A percentile compares a stretch with the other conserved stretches of the same genome.
These are phyloP conservation scores for Lepidopterella palustris DNA, from an alignment of 495 filamentous ascomycete genomes.

Conservation along the genomic window DNA sequence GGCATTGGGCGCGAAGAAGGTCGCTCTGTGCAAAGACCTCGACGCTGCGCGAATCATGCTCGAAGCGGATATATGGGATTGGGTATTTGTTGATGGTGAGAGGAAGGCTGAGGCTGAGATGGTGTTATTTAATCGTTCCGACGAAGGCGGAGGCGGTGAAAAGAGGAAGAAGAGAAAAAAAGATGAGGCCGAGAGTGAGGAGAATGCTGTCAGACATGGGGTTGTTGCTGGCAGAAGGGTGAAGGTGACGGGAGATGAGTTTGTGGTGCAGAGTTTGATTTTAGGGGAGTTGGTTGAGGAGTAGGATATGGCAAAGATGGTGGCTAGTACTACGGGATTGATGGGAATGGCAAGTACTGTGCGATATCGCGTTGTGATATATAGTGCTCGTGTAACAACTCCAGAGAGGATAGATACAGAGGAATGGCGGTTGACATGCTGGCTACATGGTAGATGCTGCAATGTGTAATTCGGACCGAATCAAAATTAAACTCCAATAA, in stretches of 20 bases:
- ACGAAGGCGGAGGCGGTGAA: conserved; percentile 10
- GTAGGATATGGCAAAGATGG: background rate
- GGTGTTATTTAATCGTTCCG: conserved; percentile 36
- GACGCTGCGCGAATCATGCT: conserved; percentile 55
- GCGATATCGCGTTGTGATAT: background rate
- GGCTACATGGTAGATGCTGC: no score
- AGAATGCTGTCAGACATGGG: conserved; percentile 28
- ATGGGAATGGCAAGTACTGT: background rate
- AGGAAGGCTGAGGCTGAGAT: conserved; percentile 38
- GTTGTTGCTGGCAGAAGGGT: conserved; percentile 42
- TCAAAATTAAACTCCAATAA: no score
- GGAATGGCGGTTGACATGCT: background rate
- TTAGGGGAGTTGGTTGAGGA: conserved; percentile 67
- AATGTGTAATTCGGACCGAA: no score
- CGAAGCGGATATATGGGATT: conserved; percentile 56
- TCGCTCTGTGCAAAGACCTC: conserved; percentile 58
- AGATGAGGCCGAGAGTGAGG: conserved; percentile 27
- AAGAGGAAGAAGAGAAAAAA: conserved; percentile 48
- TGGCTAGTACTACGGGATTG: no score
- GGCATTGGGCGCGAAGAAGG: conserved; percentile 62
- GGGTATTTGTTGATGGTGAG: conserved; percentile 68
- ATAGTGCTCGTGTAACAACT: background rate
- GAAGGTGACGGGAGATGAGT: conserved; percentile 71
- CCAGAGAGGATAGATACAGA: background rate
- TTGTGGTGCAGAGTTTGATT: conserved; percentile 89